phyloP scores from a whole-genome alignment of 225 moss, liverwort and hornwort species.

The Asterella californica region DNA sequence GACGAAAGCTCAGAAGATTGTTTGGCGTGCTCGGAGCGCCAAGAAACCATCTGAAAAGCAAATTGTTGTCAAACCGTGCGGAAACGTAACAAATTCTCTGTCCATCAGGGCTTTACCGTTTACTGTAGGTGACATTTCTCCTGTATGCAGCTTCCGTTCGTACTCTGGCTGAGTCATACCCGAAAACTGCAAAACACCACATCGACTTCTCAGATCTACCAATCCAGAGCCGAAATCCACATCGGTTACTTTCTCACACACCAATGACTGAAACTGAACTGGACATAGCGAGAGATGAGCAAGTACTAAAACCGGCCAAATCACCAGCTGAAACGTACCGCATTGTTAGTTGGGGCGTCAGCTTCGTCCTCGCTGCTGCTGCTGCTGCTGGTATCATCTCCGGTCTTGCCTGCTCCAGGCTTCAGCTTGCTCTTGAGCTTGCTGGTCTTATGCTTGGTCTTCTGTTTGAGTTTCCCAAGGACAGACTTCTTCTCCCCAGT shows the following conservation, averaged over 20 bases:
- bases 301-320: too few species aligned
- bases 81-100: background rate
- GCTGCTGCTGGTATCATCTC: background rate
- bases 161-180: constrained; percentile 30
- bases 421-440: constrained; percentile 20
- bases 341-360: constrained; percentile 14
- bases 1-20: background rate
- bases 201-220: background rate
- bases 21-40: too few species aligned
- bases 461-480: constrained; percentile 22
- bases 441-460: constrained; percentile 15
- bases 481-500: constrained; percentile 14
- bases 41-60: background rate
- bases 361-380: constrained; percentile 24
- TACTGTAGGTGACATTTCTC: background rate
- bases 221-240: background rate
- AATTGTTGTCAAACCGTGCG: background rate
- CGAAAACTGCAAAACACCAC: constrained; percentile 14
- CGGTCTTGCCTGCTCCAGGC: background rate
- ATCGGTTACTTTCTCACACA: too few species aligned
- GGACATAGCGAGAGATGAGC: too few species aligned
- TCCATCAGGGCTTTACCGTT: background rate
- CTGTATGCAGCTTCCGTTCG: constrained; percentile 8
- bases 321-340: constrained; percentile 9
- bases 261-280: too few species aligned